Evolutionary conservation across 2,329 filamentous ascomycete species (phyloP).

Genomic region (Talaromyces albobiverticillius): DNA sequence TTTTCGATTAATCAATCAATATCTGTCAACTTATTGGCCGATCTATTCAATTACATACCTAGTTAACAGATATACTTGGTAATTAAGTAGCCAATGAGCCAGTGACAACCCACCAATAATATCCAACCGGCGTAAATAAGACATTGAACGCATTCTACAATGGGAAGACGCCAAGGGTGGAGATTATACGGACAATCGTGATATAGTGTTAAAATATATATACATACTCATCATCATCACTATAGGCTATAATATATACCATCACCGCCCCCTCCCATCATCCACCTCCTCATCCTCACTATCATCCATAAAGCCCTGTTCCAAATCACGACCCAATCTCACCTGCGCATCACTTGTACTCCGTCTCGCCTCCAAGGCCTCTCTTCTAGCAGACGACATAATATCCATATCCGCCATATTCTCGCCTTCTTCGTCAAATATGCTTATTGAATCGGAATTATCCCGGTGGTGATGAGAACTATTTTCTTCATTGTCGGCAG

Average conservation of each 20-base stretch:
- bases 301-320: slow-evolving; percentile 72
- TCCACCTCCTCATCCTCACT: slow-evolving; percentile 55
- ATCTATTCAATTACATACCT: too few species aligned
- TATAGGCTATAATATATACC: neutral
- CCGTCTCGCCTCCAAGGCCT: slow-evolving; percentile 43
- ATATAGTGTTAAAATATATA: too few species aligned
- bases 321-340: slow-evolving; percentile 74
- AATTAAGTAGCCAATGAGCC: too few species aligned
- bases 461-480: slow-evolving; percentile 39
- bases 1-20: too few species aligned
- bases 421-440: slow-evolving; percentile 66
- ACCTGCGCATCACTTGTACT: slow-evolving; percentile 42
- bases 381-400: slow-evolving; percentile 48
- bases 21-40: too few species aligned
- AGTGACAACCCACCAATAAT: too few species aligned
- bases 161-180: too few species aligned
- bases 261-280: neutral
- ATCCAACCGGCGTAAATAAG: too few species aligned
- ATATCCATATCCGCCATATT: slow-evolving; percentile 48
- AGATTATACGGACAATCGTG: too few species aligned
- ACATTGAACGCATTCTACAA: too few species aligned
- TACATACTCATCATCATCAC: too few species aligned
- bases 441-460: slow-evolving; percentile 46
- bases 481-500: neutral
- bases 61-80: too few species aligned